A percentile compares a stretch with the other conserved stretches of the same genome.
These are phyloP conservation scores for Solanum chacoense DNA, from an alignment of 305 asterid genomes.

Conservation along the genomic window DNA sequence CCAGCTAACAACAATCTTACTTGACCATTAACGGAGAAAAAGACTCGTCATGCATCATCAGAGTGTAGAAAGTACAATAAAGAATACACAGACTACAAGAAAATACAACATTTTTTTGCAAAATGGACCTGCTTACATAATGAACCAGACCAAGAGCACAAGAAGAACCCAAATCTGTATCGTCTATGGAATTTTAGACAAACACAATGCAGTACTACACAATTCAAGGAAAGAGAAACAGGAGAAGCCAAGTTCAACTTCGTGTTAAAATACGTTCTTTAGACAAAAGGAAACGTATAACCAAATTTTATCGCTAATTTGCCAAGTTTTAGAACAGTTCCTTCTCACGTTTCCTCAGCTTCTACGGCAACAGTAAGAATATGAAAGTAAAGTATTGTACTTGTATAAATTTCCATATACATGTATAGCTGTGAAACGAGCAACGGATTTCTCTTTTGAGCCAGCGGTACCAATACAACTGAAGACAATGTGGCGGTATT, in stretches of 20 bases:
- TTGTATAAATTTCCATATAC: not conserved
- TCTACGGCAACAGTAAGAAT: not conserved
- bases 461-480: not conserved
- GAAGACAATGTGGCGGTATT: not conserved
- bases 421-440: not conserved
- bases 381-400: not conserved
- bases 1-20: not conserved
- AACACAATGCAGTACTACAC: not conserved
- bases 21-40: not conserved
- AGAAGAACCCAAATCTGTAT: not conserved
- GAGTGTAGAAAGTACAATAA: not conserved
- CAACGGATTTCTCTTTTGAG: not conserved
- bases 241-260: not conserved
- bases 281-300: not conserved
- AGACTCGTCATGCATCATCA: not conserved
- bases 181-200: not conserved
- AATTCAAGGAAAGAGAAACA: not conserved
- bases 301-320: not conserved
- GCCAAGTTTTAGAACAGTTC: not conserved
- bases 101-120: not conserved
- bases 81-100: not conserved
- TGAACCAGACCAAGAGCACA: not conserved
- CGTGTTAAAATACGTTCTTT: not conserved
- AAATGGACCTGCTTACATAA: not conserved
- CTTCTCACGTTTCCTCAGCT: not conserved